phyloP scores from a whole-genome alignment of 2,329 filamentous ascomycete species.

The Stemphylium lycopersici region DNA sequence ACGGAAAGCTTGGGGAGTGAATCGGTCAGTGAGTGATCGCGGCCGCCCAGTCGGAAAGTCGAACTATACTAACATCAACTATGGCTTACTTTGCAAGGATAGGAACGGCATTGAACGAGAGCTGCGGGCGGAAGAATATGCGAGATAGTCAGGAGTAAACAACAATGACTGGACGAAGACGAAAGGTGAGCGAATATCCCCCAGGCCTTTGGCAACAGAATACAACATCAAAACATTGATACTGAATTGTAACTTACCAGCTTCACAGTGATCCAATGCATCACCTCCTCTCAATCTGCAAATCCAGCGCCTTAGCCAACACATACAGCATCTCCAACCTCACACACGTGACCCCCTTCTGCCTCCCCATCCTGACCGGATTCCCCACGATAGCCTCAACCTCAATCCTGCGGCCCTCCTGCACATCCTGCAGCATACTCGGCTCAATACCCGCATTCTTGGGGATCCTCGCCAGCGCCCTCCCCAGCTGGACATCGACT shows the following conservation, averaged over 20 bases:
- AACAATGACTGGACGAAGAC: not conserved
- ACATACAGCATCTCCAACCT: conserved; percentile 55
- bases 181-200: not conserved
- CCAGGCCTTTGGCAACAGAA: not conserved
- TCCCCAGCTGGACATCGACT: conserved; percentile 47
- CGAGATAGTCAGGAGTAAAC: not conserved
- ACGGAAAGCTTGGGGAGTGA: conserved; percentile 7
- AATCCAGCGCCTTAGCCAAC: conserved; percentile 52
- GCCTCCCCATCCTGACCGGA: conserved; percentile 50
- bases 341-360: conserved; percentile 49
- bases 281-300: conserved; percentile 31
- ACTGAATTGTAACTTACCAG: not conserved
- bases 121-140: not conserved
- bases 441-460: conserved; percentile 52
- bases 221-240: fast-evolving
- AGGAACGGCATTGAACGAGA: too few species aligned
- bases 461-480: conserved; percentile 46
- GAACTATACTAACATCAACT: too few species aligned
- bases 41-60: not conserved
- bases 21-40: not conserved
- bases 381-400: conserved; percentile 60
- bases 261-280: not conserved
- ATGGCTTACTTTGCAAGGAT: too few species aligned
- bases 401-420: conserved; percentile 52
- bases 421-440: conserved; percentile 59